Evolutionary conservation across 352 stramenopile species (phyloP).

Genomic region (Blastocystis sp.): DNA sequence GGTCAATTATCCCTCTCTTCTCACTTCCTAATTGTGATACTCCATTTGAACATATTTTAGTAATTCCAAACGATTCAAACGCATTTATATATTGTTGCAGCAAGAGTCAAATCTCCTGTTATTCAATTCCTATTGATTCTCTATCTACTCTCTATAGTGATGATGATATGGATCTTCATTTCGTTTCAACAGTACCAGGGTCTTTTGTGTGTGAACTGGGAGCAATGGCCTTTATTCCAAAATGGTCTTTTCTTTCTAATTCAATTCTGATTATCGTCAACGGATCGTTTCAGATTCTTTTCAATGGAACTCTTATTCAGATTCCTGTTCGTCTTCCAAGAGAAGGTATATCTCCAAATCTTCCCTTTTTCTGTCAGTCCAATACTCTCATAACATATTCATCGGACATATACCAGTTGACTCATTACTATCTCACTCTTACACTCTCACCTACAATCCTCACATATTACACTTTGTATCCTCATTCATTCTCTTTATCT

Average conservation of each 20-base stretch:
- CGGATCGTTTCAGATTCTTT: background rate
- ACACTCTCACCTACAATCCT: background rate
- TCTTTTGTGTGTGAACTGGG: too few species aligned
- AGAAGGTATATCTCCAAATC: background rate
- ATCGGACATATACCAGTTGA: background rate
- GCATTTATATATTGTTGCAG: background rate
- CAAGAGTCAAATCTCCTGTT: background rate
- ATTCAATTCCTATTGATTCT: background rate
- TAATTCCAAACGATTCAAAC: background rate
- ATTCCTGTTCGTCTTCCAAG: background rate
- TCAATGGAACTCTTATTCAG: background rate
- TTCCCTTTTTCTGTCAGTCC: background rate
- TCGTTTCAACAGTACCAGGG: too few species aligned
- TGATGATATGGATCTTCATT: too few species aligned
- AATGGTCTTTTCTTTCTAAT: background rate
- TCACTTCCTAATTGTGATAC: background rate
- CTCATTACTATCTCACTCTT: background rate
- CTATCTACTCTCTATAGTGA: too few species aligned
- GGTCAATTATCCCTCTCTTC: background rate
- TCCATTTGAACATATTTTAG: too few species aligned
- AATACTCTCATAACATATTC: background rate
- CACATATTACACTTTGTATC: background rate
- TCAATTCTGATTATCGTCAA: background rate
- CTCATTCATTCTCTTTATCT: background rate
- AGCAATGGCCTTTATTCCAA: too few species aligned